phyloP scores from a whole-genome alignment of 805 yeast genomes.

The Zygoascus bituminiphila region DNA sequence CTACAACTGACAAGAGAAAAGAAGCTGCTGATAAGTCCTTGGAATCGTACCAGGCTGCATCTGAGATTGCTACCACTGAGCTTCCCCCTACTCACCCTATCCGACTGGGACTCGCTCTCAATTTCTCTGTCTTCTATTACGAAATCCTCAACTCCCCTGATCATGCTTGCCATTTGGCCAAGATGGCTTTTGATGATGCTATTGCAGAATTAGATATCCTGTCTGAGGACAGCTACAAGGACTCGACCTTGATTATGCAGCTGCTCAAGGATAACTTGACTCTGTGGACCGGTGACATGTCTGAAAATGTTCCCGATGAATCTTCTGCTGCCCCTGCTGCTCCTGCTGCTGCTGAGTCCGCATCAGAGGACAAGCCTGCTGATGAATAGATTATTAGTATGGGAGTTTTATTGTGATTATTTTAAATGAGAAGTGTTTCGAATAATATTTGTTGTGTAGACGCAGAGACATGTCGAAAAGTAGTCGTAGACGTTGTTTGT shows the following conservation, averaged over 20 bases:
- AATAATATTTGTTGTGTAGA: no score
- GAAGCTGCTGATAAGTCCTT: constrained; percentile 86
- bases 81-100: constrained; percentile 98
- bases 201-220: constrained; percentile 97
- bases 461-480: no score
- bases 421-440: not conserved
- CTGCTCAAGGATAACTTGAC: constrained; percentile 96
- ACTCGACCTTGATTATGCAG: constrained; percentile 98
- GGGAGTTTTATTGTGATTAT: constrained; percentile 1
- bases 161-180: constrained; percentile 97
- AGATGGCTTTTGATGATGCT: constrained; percentile 98
- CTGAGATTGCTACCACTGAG: constrained; percentile 94
- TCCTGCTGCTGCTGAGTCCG: constrained; percentile 15
- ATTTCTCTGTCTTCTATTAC: constrained; percentile 96
- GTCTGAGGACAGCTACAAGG: constrained; percentile 97
- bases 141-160: constrained; percentile 98
- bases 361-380: constrained; percentile 10
- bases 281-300: constrained; percentile 54
- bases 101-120: constrained; percentile 94
- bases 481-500: no score
- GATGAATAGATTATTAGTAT: constrained; percentile 7
- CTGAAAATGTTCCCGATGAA: constrained; percentile 21
- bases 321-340: constrained; percentile 16
- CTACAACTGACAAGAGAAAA: constrained; percentile 83
- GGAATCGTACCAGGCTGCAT: constrained; percentile 91